A percentile compares a stretch with the other conserved stretches of the same genome.
Conservation (phyloP, 2,329 filamentous ascomycete species). For the Curvularia spicifera region DNA sequence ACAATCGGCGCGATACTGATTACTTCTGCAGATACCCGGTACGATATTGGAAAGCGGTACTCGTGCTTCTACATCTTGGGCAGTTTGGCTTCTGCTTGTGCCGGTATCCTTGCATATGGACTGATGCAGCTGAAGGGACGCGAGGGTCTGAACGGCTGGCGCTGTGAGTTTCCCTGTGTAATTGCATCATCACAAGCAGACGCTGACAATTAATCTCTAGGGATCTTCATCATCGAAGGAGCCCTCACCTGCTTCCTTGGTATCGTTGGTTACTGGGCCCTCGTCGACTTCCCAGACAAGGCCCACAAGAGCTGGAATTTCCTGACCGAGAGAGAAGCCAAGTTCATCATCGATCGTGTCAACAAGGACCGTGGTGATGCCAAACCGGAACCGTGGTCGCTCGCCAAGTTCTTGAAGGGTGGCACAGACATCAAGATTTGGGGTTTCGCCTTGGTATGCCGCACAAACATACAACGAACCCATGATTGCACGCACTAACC, state of each 20-base stretch:
- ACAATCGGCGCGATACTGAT: background rate
- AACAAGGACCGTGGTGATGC: constrained; percentile 62
- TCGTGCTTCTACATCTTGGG: constrained; percentile 73
- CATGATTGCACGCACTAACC: constrained; percentile 20
- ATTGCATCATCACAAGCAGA: background rate
- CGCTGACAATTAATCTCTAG: constrained; percentile 43
- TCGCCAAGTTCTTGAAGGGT: constrained; percentile 56
- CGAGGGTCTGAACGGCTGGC: constrained; percentile 54
- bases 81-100: constrained; percentile 68
- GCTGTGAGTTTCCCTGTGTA: constrained; percentile 39
- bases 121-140: constrained; percentile 69
- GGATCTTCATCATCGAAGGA: constrained; percentile 56
- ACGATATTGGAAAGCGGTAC: constrained; percentile 73
- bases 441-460: constrained; percentile 57
- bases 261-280: constrained; percentile 50
- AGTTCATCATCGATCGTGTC: constrained; percentile 59
- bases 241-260: constrained; percentile 51
- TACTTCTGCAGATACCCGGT: constrained; percentile 52
- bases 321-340: constrained; percentile 55
- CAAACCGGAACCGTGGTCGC: constrained; percentile 55
- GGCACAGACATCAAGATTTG: constrained; percentile 61
- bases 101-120: constrained; percentile 73
- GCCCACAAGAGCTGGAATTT: constrained; percentile 53
- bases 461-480: constrained; percentile 2
- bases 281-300: constrained; percentile 56